Percentiles rank a stretch among this genome's conserved stretches.
Evolutionary conservation across 1,284 basidiomycete species (phyloP).

Genomic region (Trametes versicolor): DNA sequence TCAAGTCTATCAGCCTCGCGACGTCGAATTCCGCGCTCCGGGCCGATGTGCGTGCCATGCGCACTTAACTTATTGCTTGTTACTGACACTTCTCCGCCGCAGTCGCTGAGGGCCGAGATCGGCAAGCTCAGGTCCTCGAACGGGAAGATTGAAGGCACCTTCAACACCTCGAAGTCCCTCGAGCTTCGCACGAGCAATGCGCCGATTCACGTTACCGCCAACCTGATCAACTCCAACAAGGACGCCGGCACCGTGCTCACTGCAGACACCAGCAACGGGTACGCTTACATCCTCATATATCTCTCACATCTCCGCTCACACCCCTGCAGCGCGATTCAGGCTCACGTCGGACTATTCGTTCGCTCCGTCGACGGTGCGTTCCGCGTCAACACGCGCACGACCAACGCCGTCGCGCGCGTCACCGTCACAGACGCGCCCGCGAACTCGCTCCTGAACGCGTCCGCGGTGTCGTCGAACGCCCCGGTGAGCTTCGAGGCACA

Average conservation of each 20-base stretch:
- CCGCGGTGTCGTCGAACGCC: conserved; percentile 45
- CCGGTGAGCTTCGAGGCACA: conserved; percentile 44
- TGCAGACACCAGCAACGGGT: conserved; percentile 50
- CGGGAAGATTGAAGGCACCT: conserved; percentile 53
- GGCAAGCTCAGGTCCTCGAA: conserved; percentile 41
- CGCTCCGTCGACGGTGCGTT: conserved; percentile 41
- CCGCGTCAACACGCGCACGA: conserved; percentile 38
- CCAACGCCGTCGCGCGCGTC: conserved; percentile 45
- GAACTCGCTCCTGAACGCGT: conserved; percentile 48
- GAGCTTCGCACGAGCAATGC: conserved; percentile 51
- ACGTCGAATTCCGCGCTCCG: conserved; percentile 33
- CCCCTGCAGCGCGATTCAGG: conserved; percentile 42
- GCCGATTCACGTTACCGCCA: conserved; percentile 48
- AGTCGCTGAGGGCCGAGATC: conserved; percentile 21
- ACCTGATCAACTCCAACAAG: conserved; percentile 45
- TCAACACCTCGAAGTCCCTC: conserved; percentile 48
- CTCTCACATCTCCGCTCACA: neutral
- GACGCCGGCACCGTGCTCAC: conserved; percentile 40
- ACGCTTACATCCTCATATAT: conserved; percentile 2
- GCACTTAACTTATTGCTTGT: too few species aligned
- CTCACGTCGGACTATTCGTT: conserved; percentile 41
- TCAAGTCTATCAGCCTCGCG: conserved; percentile 29
- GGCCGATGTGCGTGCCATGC: conserved; percentile 26
- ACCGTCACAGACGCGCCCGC: conserved; percentile 48
- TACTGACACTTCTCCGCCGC: neutral